These are phyloP conservation scores for Fusarium mangiferae DNA, from an alignment of 2,329 filamentous ascomycete genomes.

Conservation along the genomic window DNA sequence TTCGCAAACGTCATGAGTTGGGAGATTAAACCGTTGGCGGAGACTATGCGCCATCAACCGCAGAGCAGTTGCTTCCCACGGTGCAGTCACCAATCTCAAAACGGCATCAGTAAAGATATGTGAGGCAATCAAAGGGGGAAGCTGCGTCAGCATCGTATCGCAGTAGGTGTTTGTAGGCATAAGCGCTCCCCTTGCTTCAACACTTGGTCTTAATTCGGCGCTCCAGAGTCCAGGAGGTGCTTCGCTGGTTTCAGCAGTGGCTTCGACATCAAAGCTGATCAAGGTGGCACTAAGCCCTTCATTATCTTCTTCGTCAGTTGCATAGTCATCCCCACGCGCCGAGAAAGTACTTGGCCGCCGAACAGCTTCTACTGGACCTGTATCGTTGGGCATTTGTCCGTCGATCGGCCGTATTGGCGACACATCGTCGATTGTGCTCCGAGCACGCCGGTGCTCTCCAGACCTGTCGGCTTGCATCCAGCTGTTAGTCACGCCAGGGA, in stretches of 20 bases:
- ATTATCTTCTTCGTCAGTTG: slow-evolving; percentile 66
- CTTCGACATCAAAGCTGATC: slow-evolving; percentile 71
- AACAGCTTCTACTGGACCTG: slow-evolving; percentile 46
- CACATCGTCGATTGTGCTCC: slow-evolving; percentile 37
- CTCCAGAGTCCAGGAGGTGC: slow-evolving; percentile 65
- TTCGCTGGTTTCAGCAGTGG: slow-evolving; percentile 62
- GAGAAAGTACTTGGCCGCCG: slow-evolving; percentile 61
- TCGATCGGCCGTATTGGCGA: slow-evolving; percentile 47
- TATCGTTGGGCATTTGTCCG: slow-evolving; percentile 42
- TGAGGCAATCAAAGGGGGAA: slow-evolving; percentile 60
- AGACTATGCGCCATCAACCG: slow-evolving; percentile 58
- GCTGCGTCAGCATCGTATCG: slow-evolving; percentile 61
- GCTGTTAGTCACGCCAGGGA: slow-evolving; percentile 36
- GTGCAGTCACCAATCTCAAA: slow-evolving; percentile 56
- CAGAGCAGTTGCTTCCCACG: slow-evolving; percentile 59
- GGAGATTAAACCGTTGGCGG: slow-evolving; percentile 51
- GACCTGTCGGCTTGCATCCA: slow-evolving; percentile 18
- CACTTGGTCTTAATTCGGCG: slow-evolving; percentile 66
- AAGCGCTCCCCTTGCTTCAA: slow-evolving; percentile 44
- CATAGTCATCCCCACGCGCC: slow-evolving; percentile 61
- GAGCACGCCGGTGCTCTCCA: slow-evolving; percentile 34
- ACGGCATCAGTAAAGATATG: slow-evolving; percentile 58
- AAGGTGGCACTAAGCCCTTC: slow-evolving; percentile 66
- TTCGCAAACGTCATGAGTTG: slow-evolving; percentile 53
- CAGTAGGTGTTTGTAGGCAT: slow-evolving; percentile 52